Evolutionary conservation across 1,139 yeast species (phyloP), one percentile per base, ranked within the genome.

Genomic region (Zygoascus sp.): DNA sequence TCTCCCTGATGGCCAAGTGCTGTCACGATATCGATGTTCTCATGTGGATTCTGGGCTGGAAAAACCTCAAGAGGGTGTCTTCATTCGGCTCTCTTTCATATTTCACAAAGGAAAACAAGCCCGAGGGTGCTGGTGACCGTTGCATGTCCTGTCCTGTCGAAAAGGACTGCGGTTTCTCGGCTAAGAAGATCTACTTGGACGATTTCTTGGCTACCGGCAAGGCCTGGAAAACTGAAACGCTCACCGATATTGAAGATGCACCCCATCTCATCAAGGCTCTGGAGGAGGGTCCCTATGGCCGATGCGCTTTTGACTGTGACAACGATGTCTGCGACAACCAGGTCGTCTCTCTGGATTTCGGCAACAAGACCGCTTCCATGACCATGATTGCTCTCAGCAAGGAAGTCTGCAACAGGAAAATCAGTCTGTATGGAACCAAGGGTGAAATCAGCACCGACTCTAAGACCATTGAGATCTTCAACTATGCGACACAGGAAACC

Each of bases 1-100:
- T 59, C 44, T 51, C 59, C n/a, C 52, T 60, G n/a, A 58, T 60
- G 64, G 55, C 62, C 32, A 59, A 59, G 44, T 59, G 60, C 50
- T 59, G 63, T 41, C 63, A 59, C 38, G 63, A 59, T 45, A 48
- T 59, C 20, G 63, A 59, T 46, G 52, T 59, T 7, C 47, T 59
- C 43, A 44, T 57, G 52, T 59, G 63, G 62, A 34, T 59, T 21
- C 44, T 58, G 22, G 61, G 61, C 11, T 48, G 56, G 34, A 49
- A 57, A 23, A 54, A 56, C 42, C 46, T 57, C 42, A 51, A 46
- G 32, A 28, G 51, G 21, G 54, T 59, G 17, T 51, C 58, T 3
- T 59, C 63, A 20, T 59, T 58, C 49, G 63, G 63, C 6, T 50
- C 58, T 2, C 46, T 59, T 45, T 44, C 57, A 5, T 50, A 54